These are phyloP conservation scores for Paecilomyces variotii DNA, from an alignment of 2,329 filamentous ascomycete genomes.

Conservation along the genomic window DNA sequence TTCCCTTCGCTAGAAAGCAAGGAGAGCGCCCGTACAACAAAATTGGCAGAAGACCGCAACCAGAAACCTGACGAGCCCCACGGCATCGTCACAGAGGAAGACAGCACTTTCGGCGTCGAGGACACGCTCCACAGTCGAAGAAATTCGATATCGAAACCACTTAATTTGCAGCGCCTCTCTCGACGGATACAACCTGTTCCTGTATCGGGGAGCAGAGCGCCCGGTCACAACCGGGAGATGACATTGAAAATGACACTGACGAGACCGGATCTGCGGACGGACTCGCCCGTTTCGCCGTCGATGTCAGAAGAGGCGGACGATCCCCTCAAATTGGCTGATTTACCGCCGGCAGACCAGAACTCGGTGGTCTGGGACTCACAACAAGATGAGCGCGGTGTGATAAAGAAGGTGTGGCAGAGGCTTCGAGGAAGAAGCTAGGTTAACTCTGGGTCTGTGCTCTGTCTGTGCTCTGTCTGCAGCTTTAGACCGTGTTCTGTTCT, in stretches of 20 bases:
- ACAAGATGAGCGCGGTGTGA: conserved; percentile 26
- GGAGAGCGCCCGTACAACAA: conserved; percentile 14
- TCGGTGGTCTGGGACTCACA: conserved; percentile 37
- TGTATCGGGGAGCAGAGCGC: conserved; percentile 19
- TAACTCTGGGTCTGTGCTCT: conserved; percentile 1
- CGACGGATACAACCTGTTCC: conserved; percentile 1
- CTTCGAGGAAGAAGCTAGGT: conserved; percentile 22
- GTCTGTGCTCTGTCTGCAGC: background rate
- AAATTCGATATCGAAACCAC: background rate
- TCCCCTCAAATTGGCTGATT: conserved; percentile 47
- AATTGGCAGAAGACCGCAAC: conserved; percentile 19
- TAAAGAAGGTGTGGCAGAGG: conserved; percentile 39
- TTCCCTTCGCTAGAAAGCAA: conserved; percentile 54
- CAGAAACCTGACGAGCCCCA: conserved; percentile 38
- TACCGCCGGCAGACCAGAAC: conserved; percentile 39
- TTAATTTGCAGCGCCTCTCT: background rate
- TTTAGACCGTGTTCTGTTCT: background rate
- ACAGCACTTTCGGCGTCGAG: conserved; percentile 36
- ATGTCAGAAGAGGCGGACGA: conserved; percentile 55
- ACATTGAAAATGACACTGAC: conserved; percentile 94
- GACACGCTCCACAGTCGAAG: conserved; percentile 18
- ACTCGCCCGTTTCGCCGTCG: conserved; percentile 38
- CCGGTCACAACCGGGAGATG: conserved; percentile 66
- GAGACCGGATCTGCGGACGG: conserved; percentile 65
- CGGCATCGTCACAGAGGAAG: conserved; percentile 45